phyloP scores from a whole-genome alignment of 73 alveolate species.

The Tetrahymena elliotti region DNA sequence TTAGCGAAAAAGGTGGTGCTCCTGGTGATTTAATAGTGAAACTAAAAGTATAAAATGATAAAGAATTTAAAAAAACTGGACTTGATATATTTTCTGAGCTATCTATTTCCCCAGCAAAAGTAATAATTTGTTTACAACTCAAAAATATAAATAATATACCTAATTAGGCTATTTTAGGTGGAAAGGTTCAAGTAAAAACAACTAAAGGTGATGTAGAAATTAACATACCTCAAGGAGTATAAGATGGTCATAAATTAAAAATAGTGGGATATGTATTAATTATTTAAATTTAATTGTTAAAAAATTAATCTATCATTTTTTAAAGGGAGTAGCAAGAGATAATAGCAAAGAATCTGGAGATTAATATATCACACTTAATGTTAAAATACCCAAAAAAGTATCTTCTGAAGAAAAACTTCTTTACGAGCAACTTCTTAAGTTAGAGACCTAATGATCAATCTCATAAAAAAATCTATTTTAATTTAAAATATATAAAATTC shows the following conservation, averaged over 20 bases:
- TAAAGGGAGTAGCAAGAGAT: neutral
- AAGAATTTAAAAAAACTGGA: conserved; percentile 66
- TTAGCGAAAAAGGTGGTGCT: conserved; percentile 56
- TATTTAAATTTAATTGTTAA: neutral
- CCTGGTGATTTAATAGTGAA: conserved; percentile 73
- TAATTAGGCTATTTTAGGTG: conserved; percentile 72
- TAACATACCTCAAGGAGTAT: conserved; percentile 62
- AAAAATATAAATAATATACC: neutral
- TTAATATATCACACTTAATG: neutral
- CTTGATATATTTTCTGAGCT: conserved; percentile 57
- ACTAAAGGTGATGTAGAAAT: conserved; percentile 59
- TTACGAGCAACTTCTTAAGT: neutral
- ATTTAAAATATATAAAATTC: too few species aligned
- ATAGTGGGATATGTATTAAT: conserved; percentile 42
- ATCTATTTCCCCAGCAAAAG: conserved; percentile 30
- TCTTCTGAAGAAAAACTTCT: neutral
- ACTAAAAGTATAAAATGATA: conserved; percentile 54
- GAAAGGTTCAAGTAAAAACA: conserved; percentile 56
- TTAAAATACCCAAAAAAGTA: neutral
- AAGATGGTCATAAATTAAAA: conserved; percentile 58
- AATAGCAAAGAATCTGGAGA: neutral
- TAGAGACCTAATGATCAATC: too few species aligned
- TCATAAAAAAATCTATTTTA: too few species aligned
- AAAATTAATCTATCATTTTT: neutral
- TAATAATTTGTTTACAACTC: neutral